Evolutionary conservation across 179 eudicot species (phyloP), one percentile per base, ranked within the genome.

Genomic region (Nepenthes alata): DNA sequence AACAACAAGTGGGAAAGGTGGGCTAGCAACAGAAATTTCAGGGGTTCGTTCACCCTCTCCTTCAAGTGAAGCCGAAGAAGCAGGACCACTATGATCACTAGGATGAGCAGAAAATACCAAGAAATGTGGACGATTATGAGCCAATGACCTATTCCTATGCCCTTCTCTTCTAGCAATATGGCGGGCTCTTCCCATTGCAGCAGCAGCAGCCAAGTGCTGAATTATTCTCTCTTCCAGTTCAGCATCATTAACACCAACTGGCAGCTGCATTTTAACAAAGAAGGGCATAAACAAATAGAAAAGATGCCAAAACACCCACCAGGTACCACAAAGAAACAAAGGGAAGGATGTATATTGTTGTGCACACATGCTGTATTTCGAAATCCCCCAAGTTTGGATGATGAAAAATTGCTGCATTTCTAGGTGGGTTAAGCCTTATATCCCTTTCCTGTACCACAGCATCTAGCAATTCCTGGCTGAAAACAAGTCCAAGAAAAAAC

Each of bases 401-500:
- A 75, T 81, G 98, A 78, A 91, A 88, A 66, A 91, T 81, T 39
- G 98, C 79, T 12, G 91, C 61, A 74, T 79, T 88, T 80, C 96
- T 81, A 13, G 87, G 83, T 51, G 87, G 95, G 67, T 75, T 80
- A 56, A 76, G 81, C 75, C 91, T 75, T 34, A 84, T 35, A 53
- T 72, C 81, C 71, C 95, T 88, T 72, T 88, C 97, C 66, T 76
- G 85, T 65, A 85, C 97, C 59, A 91, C 82, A 47, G 82, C 98
- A 78, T 86, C 96, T 48, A 91, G 85, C 74, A 91, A 74, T 58
- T 91, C 98, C 76, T 91, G 98, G 80, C 98, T 91, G 89, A 54
- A 70, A 63, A 68, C n/a, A 8, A 50, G 15, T 4, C 53, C 53
- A 11, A 11, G 11, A 10, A 50, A 8, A 2, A 3, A 13, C 4